phyloP scores from a whole-genome alignment of 495 filamentous ascomycete genomes.

The Poronia punctata region DNA sequence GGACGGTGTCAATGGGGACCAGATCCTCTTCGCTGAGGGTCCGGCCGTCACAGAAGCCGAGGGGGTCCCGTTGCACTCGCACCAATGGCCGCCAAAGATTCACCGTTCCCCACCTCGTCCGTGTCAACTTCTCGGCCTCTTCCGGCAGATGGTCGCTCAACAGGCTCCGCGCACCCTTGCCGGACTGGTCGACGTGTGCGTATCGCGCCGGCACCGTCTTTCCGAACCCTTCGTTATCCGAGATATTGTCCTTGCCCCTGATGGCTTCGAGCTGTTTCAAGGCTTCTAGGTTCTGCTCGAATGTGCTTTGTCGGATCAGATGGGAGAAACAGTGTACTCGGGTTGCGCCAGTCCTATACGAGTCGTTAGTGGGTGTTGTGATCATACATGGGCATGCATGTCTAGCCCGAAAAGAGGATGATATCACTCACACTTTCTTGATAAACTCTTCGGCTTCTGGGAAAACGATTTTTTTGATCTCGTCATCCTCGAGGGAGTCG shows the following conservation, averaged over 20 bases:
- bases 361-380: not conserved
- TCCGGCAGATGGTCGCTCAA: slow-evolving; percentile 45
- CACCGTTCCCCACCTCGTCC: slow-evolving; percentile 55
- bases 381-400: not conserved
- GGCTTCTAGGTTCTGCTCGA: slow-evolving; percentile 1
- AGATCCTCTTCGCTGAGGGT: slow-evolving; percentile 40
- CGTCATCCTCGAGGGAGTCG: not conserved
- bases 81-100: slow-evolving; percentile 62
- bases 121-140: slow-evolving; percentile 44
- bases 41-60: slow-evolving; percentile 45
- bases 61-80: slow-evolving; percentile 47
- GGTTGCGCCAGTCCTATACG: not conserved
- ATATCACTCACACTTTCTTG: slow-evolving; percentile 1
- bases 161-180: slow-evolving; percentile 39
- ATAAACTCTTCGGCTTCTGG: slow-evolving; percentile 4
- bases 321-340: slow-evolving; percentile 6
- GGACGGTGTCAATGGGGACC: slow-evolving; percentile 38
- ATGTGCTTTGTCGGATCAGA: slow-evolving; percentile 1
- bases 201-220: slow-evolving; percentile 42
- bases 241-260: slow-evolving; percentile 2
- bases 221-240: slow-evolving; percentile 4
- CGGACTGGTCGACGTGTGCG: slow-evolving; percentile 56
- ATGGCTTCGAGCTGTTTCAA: not conserved
- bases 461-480: not conserved
- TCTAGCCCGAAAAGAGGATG: not conserved